These are phyloP conservation scores for Sanguinoderma infundibulare DNA, from an alignment of 1,284 basidiomycete genomes.

Conservation along the genomic window DNA sequence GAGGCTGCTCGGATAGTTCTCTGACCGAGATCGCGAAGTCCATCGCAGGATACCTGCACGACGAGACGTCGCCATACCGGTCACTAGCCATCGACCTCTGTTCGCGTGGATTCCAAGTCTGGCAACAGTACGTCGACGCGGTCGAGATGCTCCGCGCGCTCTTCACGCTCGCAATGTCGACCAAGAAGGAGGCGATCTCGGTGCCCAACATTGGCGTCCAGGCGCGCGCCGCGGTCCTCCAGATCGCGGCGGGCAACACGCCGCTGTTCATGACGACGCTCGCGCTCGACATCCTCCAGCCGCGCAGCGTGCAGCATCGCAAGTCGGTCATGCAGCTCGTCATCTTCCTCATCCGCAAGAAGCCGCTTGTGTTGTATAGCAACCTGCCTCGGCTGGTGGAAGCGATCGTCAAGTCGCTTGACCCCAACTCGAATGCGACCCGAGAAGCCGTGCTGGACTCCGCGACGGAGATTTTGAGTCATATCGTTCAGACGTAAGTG, in stretches of 20 bases:
- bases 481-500: constrained; percentile 85
- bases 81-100: constrained; percentile 89
- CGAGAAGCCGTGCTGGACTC: constrained; percentile 89
- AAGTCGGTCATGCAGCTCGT: constrained; percentile 93
- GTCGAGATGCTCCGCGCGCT: constrained; percentile 88
- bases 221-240: constrained; percentile 83
- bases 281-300: constrained; percentile 88
- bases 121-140: constrained; percentile 94
- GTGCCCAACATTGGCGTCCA: constrained; percentile 64
- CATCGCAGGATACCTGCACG: constrained; percentile 76
- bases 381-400: constrained; percentile 90
- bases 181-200: constrained; percentile 70
- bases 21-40: constrained; percentile 87
- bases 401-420: constrained; percentile 95
- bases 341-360: constrained; percentile 93
- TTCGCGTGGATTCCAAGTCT: constrained; percentile 88
- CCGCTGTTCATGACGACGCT: constrained; percentile 96
- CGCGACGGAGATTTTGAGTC: constrained; percentile 92
- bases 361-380: constrained; percentile 85
- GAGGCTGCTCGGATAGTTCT: too few relatives aligned
- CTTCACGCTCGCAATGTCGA: constrained; percentile 79
- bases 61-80: constrained; percentile 68
- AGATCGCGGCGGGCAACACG: constrained; percentile 85
- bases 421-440: constrained; percentile 85
- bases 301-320: constrained; percentile 78